A percentile compares a stretch with the other conserved stretches of the same genome.
Evolutionary conservation across 345 rosid genomes (phyloP).

Genomic region (Raphanus raphanistrum): DNA sequence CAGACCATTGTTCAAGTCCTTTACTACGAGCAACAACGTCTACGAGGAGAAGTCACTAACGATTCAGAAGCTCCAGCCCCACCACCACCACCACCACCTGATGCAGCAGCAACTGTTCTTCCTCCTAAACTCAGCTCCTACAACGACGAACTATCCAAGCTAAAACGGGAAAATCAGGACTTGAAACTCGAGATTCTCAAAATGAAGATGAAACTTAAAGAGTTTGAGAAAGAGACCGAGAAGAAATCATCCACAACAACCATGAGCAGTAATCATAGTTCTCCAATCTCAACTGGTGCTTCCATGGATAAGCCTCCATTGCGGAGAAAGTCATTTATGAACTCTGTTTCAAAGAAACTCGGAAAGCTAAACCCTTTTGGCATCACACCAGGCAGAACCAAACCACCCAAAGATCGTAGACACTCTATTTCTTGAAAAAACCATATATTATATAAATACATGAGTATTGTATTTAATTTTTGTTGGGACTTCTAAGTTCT

Average conservation of each 20-base stretch:
- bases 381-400: slow-evolving; percentile 51
- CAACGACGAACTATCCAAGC: slow-evolving; percentile 58
- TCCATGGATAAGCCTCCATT: slow-evolving; percentile 76
- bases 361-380: slow-evolving; percentile 80
- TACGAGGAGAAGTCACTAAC: slow-evolving; percentile 68
- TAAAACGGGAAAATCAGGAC: slow-evolving; percentile 80
- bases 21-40: slow-evolving; percentile 85
- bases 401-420: slow-evolving; percentile 71
- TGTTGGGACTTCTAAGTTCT: slow-evolving; percentile 27
- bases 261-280: slow-evolving; percentile 19
- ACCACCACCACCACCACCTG: slow-evolving; percentile 28
- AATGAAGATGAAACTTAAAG: slow-evolving; percentile 85
- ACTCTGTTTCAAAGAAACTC: slow-evolving; percentile 76
- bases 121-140: slow-evolving; percentile 46
- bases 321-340: slow-evolving; percentile 75
- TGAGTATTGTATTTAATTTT: slow-evolving; percentile 4
- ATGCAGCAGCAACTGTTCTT: slow-evolving; percentile 26
- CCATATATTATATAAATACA: neutral
- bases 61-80: slow-evolving; percentile 33
- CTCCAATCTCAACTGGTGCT: slow-evolving; percentile 35
- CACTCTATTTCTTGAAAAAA: slow-evolving; percentile 79
- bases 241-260: slow-evolving; percentile 28
- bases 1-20: slow-evolving; percentile 95
- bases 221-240: slow-evolving; percentile 59
- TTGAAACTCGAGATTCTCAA: slow-evolving; percentile 76